Base-by-base conservation (phyloP, 1,139 yeast genomes). In the Candida tropicalis region DNA sequence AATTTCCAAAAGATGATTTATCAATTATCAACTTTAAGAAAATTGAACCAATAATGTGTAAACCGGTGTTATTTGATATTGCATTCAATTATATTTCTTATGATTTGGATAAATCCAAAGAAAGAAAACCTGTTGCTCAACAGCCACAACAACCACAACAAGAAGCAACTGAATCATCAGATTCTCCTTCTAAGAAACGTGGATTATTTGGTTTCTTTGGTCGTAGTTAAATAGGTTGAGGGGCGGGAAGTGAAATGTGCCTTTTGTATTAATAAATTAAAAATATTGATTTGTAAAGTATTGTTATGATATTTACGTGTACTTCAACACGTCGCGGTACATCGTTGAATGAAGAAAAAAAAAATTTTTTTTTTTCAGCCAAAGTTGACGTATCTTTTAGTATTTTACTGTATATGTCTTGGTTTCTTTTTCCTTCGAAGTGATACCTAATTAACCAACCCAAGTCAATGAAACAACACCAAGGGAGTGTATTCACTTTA, bases 31-130 rank as follows among this genome's bases (percentile, higher is more conserved):
- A 82, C 46, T 52, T 78, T 34, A 69, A 71, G 17, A 66, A 73
- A 12, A 49, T 73, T 36, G 56, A 52, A 46, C 87, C 96, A 1
- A 77, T 87, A 2, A 74, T 82, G 46, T 79, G 85, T 46, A 91
- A 91, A 63, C 97, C 98, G 0, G 96, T 90, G 7, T 77, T 90
- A 56, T 91, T 89, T 58, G 98, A 91, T 61, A 73, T 88, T 56
- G 97, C 95, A 0, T 90, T 73, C 69, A 90, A 90, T 61, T 90
- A 87, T 58, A 78, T 91, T 42, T 71, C 74, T 38, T 82, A 82
- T 57, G 46, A 45, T 35, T 40, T 39, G 26, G 31, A 26, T 27
- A 44, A 35, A 38, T 11, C 32, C 9, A 36, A 24, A 6, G 29
- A 22, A 18, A 29, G 11, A n/a, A 20, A 29, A 17, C 11, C 31